Percentiles rank a stretch among this genome's conserved stretches.
phyloP scores from a whole-genome alignment of 306 rosid species.

The Casuarina equisetifolia region DNA sequence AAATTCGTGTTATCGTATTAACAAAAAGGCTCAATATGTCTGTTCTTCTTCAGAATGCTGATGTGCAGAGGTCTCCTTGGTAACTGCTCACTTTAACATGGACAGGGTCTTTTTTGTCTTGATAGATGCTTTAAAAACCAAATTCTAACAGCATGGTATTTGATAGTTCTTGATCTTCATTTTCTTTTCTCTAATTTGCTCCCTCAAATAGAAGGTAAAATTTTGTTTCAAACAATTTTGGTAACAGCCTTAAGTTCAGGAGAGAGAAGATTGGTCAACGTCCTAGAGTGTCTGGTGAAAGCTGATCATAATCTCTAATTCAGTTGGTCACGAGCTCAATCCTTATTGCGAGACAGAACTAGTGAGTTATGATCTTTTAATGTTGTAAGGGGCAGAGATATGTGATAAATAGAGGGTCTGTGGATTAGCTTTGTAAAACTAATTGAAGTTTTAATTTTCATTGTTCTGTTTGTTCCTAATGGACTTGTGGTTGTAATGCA shows the following conservation, averaged over 20 bases:
- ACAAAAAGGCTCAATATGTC: not conserved
- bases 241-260: not conserved
- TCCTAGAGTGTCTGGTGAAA: not conserved
- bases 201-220: not conserved
- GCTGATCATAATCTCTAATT: not conserved
- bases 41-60: not conserved
- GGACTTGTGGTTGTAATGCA: slow-evolving; percentile 23
- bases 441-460: not conserved
- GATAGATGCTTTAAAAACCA: not conserved
- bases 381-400: not conserved
- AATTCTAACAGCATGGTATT: not conserved
- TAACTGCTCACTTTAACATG: not conserved
- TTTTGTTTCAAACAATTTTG: not conserved
- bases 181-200: not conserved
- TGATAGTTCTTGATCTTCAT: not conserved
- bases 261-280: not conserved
- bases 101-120: not conserved
- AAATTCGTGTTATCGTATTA: not conserved
- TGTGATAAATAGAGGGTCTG: not conserved
- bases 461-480: not conserved
- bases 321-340: slow-evolving; percentile 3
- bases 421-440: not conserved
- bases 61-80: not conserved
- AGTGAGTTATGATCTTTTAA: slow-evolving; percentile 9
- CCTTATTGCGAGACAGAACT: not conserved